Evolutionary conservation across 2,329 filamentous ascomycete genomes (phyloP).

Genomic region (Pestalotiopsis sp.): DNA sequence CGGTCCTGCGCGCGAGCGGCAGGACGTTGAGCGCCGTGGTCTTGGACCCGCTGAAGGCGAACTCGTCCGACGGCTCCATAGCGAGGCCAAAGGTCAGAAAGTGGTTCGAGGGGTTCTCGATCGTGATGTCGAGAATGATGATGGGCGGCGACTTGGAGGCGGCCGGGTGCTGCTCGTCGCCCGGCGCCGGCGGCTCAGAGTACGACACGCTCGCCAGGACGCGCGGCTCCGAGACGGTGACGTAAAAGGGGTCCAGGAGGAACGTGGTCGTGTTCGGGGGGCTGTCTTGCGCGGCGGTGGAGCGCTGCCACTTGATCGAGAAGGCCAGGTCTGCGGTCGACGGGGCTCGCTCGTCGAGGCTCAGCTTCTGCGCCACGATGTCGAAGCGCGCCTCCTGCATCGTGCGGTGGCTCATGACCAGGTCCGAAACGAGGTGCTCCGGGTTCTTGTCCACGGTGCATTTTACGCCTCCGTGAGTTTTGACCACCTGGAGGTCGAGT

Average conservation of each 20-base stretch:
- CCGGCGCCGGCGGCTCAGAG: constrained; percentile 32
- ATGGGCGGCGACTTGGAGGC: constrained; percentile 38
- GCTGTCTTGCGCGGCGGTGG: constrained; percentile 19
- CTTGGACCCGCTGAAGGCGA: constrained; percentile 91
- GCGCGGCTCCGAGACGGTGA: constrained; percentile 83
- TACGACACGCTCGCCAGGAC: constrained; percentile 68
- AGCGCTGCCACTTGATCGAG: constrained; percentile 75
- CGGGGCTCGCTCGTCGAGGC: constrained; percentile 80
- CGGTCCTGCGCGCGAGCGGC: constrained; percentile 74
- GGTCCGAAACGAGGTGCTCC: constrained; percentile 41
- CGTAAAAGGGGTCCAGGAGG: constrained; percentile 76
- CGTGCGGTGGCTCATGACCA: constrained; percentile 64
- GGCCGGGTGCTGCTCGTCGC: constrained; percentile 23
- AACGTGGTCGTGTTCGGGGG: constrained; percentile 67
- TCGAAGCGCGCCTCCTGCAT: constrained; percentile 75
- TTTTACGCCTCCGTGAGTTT: constrained; percentile 63
- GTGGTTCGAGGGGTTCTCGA: constrained; percentile 94
- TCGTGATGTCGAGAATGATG: constrained; percentile 58
- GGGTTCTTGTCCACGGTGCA: constrained; percentile 52
- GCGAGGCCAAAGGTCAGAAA: constrained; percentile 90
- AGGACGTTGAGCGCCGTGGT: constrained; percentile 78
- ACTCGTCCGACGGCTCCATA: constrained; percentile 92
- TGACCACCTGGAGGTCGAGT: constrained; percentile 64
- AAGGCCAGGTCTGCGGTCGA: constrained; percentile 76
- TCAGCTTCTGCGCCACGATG: constrained; percentile 73